These are phyloP conservation scores for Perkinsus marinus DNA, from an alignment of 169 alveolate species.

Conservation along the genomic window DNA sequence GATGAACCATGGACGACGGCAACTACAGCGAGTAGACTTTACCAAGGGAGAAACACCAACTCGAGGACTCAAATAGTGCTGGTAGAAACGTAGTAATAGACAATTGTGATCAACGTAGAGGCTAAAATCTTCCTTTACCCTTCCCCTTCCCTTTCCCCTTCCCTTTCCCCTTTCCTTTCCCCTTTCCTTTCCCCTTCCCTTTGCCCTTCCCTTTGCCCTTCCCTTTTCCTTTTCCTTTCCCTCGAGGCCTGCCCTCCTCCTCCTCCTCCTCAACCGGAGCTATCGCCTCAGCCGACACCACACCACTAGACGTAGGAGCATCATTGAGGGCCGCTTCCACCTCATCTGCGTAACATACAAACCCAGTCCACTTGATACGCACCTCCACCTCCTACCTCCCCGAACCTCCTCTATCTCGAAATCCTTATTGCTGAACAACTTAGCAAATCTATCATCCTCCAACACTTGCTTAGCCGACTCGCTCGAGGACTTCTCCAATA, in stretches of 20 bases:
- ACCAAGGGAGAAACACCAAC: too few species aligned
- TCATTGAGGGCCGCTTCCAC: not conserved
- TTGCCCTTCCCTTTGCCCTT: not conserved
- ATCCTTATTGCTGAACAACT: conserved; percentile 53
- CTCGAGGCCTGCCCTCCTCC: not conserved
- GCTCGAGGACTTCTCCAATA: conserved; percentile 28
- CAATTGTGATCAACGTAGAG: not conserved
- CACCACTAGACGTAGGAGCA: not conserved
- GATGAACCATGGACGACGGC: not conserved
- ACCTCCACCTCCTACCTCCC: conserved; percentile 9
- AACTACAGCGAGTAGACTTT: too few species aligned
- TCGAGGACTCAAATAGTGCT: too few species aligned
- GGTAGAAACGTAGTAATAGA: not conserved
- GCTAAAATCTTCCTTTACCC: not conserved
- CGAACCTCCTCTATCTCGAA: conserved; percentile 46
- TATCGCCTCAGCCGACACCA: not conserved
- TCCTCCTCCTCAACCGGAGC: not conserved
- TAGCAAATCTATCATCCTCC: conserved; percentile 59
- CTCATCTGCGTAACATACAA: not conserved
- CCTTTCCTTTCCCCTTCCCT: not conserved
- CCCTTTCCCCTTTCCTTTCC: not conserved
- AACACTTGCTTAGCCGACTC: conserved; percentile 29
- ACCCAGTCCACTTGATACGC: too few species aligned
- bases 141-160: not conserved
- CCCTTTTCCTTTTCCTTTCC: too few species aligned